Evolutionary conservation across 2,329 filamentous ascomycete species (phyloP).

Genomic region (Myrmaecium sp.): DNA sequence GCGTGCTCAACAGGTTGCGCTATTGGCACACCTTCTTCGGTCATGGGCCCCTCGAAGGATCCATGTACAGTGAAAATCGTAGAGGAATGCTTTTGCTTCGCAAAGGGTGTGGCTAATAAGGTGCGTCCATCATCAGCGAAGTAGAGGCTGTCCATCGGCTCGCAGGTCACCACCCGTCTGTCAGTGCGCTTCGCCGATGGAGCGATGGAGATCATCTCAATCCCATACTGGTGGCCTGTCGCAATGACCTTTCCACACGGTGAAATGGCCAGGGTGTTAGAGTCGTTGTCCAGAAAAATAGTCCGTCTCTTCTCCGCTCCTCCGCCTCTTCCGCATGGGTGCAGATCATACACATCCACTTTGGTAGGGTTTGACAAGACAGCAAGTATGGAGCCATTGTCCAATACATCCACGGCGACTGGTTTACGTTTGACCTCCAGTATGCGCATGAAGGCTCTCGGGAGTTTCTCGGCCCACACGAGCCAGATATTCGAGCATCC

Average conservation of each 20-base stretch:
- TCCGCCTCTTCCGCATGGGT: too few relatives aligned
- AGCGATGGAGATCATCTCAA: slow-evolving; percentile 66
- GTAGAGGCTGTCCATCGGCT: slow-evolving; percentile 18
- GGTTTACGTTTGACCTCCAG: slow-evolving; percentile 21
- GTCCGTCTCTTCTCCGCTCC: slow-evolving; percentile 47
- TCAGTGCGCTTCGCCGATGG: slow-evolving; percentile 32
- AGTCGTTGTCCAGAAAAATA: slow-evolving; percentile 61
- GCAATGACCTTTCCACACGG: slow-evolving; percentile 69
- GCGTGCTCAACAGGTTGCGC: slow-evolving; percentile 18
- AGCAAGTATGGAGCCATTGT: slow-evolving; percentile 59
- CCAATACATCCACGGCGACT: slow-evolving; percentile 55
- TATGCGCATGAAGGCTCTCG: slow-evolving; percentile 18
- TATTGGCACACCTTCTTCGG: slow-evolving; percentile 22
- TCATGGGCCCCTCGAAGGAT: slow-evolving; percentile 21
- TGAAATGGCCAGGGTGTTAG: slow-evolving; percentile 62
- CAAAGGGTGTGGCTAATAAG: slow-evolving; percentile 20
- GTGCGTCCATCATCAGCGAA: slow-evolving; percentile 24
- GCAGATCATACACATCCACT: slow-evolving; percentile 68
- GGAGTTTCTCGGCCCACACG: slow-evolving; percentile 19
- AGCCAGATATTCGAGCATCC: slow-evolving; percentile 21
- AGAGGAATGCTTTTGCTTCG: slow-evolving; percentile 17
- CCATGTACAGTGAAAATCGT: slow-evolving; percentile 22
- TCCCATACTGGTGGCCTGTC: slow-evolving; percentile 72
- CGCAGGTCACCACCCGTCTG: slow-evolving; percentile 18
- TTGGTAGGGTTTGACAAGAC: slow-evolving; percentile 70